Evolutionary conservation across 139 green algal species (phyloP).

Genomic region (Dunaliella sp.): DNA sequence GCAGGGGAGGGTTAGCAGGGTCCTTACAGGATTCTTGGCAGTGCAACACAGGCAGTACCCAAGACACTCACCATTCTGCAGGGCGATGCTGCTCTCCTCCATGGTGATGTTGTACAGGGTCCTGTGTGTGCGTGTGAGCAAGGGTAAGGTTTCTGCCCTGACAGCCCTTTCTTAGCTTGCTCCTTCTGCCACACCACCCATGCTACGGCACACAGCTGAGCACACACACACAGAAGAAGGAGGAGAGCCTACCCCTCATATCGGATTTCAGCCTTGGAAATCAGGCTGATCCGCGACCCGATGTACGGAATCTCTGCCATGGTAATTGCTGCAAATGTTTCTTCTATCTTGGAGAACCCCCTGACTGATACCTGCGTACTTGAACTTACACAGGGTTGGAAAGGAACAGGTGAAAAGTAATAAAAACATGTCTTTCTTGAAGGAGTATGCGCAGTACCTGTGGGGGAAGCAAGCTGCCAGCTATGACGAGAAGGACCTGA

Average conservation of each 20-base stretch:
- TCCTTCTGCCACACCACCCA: no score
- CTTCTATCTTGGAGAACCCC: neutral
- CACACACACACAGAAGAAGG: no score
- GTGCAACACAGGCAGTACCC: no score
- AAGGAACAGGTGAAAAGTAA: no score
- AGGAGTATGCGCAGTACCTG: conserved; percentile 23
- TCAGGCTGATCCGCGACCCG: conserved; percentile 75
- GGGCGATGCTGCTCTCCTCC: conserved; percentile 80
- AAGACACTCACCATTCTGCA: conserved; percentile 49
- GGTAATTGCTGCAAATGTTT: neutral
- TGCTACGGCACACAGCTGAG: no score
- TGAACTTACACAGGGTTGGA: no score
- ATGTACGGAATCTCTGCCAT: conserved; percentile 58
- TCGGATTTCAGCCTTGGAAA: conserved; percentile 82
- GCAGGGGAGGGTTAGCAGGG: no score
- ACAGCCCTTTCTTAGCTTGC: no score
- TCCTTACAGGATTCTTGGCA: no score
- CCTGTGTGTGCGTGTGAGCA: conserved; percentile 3
- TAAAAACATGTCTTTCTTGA: conserved; percentile 45
- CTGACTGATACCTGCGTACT: no score
- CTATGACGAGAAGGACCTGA: conserved; percentile 26
- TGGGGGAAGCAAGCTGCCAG: conserved; percentile 17
- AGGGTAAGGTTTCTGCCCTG: no score
- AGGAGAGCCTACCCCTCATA: conserved; percentile 72
- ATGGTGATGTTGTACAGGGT: conserved; percentile 88